Conservation (phyloP, 2,329 filamentous ascomycete genomes). For the Stemphylium lycopersici region DNA sequence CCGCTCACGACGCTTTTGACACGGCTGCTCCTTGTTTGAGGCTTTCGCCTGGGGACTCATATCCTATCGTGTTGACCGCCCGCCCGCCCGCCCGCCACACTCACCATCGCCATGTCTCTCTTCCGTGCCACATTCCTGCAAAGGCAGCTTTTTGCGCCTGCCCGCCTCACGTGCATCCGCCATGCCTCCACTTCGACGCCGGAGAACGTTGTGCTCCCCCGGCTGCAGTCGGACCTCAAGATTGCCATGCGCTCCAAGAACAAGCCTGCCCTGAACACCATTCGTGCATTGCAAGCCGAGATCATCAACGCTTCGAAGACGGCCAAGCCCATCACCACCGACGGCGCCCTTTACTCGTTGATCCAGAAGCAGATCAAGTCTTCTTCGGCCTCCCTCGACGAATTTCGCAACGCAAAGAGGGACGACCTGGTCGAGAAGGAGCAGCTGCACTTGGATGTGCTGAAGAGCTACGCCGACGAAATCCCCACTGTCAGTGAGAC, state of each 20-base stretch:
- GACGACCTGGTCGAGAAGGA: slow-evolving; percentile 75
- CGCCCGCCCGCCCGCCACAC: background rate
- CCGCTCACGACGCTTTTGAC: background rate
- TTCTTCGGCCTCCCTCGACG: slow-evolving; percentile 63
- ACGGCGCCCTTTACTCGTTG: slow-evolving; percentile 71
- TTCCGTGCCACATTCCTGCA: slow-evolving; percentile 28
- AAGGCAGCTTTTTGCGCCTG: slow-evolving; percentile 18
- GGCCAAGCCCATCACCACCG: slow-evolving; percentile 69
- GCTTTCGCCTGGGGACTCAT: too few relatives aligned
- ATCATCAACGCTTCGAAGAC: slow-evolving; percentile 80
- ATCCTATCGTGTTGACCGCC: background rate
- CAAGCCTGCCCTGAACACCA: slow-evolving; percentile 67
- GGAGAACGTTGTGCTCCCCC: slow-evolving; percentile 47
- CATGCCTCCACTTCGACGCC: slow-evolving; percentile 24
- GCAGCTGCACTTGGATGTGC: slow-evolving; percentile 66
- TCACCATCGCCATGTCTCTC: slow-evolving; percentile 29
- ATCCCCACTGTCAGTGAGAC: slow-evolving; percentile 65
- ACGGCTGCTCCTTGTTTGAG: background rate
- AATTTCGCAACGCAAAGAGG: slow-evolving; percentile 69
- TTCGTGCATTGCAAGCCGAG: slow-evolving; percentile 71
- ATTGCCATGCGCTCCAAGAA: slow-evolving; percentile 57
- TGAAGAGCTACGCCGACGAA: slow-evolving; percentile 68
- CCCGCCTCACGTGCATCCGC: slow-evolving; percentile 27
- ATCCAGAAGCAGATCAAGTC: slow-evolving; percentile 68
- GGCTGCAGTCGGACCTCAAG: slow-evolving; percentile 55